These are phyloP conservation scores for Penicillium waksmanii DNA, from an alignment of 495 filamentous ascomycete genomes.

Conservation along the genomic window DNA sequence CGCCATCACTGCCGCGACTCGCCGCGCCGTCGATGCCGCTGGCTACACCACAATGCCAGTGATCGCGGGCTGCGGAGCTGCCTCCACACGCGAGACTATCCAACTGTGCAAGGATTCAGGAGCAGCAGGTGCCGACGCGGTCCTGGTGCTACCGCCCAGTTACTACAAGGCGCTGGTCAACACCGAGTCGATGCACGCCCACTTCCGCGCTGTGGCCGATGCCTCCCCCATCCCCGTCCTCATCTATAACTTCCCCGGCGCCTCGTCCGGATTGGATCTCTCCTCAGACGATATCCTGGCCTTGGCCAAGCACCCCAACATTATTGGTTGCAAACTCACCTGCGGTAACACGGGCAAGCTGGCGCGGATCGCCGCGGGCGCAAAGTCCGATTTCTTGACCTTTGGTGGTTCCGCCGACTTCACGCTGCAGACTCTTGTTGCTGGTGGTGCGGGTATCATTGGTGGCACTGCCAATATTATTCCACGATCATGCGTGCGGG, in stretches of 20 bases:
- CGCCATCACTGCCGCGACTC: slow-evolving; percentile 72
- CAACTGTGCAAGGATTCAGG: slow-evolving; percentile 76
- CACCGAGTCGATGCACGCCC: slow-evolving; percentile 62
- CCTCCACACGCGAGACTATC: slow-evolving; percentile 86
- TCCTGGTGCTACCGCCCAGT: slow-evolving; percentile 79
- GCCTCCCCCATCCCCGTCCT: slow-evolving; percentile 84
- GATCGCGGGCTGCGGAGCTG: slow-evolving; percentile 82
- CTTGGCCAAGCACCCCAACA: slow-evolving; percentile 79
- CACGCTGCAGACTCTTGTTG: slow-evolving; percentile 79
- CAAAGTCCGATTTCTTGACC: slow-evolving; percentile 69
- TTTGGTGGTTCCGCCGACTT: slow-evolving; percentile 92
- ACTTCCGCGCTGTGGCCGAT: slow-evolving; percentile 78
- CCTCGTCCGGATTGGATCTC: slow-evolving; percentile 79
- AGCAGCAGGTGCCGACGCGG: slow-evolving; percentile 78
- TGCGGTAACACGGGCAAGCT: slow-evolving; percentile 96
- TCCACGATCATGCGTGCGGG: slow-evolving; percentile 71
- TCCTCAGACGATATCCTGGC: slow-evolving; percentile 77
- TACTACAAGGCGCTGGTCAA: slow-evolving; percentile 76
- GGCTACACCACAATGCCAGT: slow-evolving; percentile 72
- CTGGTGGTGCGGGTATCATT: slow-evolving; percentile 85
- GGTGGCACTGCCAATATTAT: slow-evolving; percentile 84
- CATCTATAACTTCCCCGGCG: slow-evolving; percentile 93
- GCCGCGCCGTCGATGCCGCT: slow-evolving; percentile 70
- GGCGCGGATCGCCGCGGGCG: slow-evolving; percentile 71
- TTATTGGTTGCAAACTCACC: slow-evolving; percentile 88